Evolutionary conservation across 306 rosid species (phyloP).

Genomic region (Lotus japonicus): DNA sequence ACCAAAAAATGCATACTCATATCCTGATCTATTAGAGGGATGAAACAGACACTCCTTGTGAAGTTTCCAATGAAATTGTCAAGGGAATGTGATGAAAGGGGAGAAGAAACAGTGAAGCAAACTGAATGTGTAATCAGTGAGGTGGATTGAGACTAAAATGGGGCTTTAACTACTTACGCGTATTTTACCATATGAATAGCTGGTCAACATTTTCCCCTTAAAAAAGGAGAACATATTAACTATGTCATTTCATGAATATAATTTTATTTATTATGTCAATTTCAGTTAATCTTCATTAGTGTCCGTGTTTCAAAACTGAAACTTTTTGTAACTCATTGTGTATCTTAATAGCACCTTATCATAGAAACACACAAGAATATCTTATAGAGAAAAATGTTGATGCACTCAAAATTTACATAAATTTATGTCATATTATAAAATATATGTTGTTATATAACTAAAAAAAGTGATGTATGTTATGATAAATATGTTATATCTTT

Average conservation of each 20-base stretch:
- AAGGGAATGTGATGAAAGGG: slow-evolving; percentile 5
- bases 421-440: too few relatives aligned
- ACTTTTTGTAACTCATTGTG: background rate
- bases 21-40: background rate
- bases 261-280: slow-evolving; percentile 26
- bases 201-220: slow-evolving; percentile 4
- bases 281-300: background rate
- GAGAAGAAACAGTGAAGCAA: slow-evolving; percentile 8
- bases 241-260: background rate
- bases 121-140: background rate
- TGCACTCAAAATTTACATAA: too few relatives aligned
- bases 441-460: too few relatives aligned
- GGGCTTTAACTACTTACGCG: background rate
- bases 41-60: slow-evolving; percentile 30
- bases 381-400: too few relatives aligned
- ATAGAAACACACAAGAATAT: background rate
- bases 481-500: too few relatives aligned
- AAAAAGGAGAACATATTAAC: background rate
- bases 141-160: background rate
- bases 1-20: slow-evolving; percentile 16
- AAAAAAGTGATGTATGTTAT: too few relatives aligned
- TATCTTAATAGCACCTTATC: background rate
- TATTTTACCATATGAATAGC: slow-evolving; percentile 29
- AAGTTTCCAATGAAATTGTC: slow-evolving; percentile 20
- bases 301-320: background rate